Percentiles rank a stretch among this genome's conserved stretches.
These are phyloP conservation scores for Striga asiatica DNA, from an alignment of 257 asterid genomes.

Conservation along the genomic window DNA sequence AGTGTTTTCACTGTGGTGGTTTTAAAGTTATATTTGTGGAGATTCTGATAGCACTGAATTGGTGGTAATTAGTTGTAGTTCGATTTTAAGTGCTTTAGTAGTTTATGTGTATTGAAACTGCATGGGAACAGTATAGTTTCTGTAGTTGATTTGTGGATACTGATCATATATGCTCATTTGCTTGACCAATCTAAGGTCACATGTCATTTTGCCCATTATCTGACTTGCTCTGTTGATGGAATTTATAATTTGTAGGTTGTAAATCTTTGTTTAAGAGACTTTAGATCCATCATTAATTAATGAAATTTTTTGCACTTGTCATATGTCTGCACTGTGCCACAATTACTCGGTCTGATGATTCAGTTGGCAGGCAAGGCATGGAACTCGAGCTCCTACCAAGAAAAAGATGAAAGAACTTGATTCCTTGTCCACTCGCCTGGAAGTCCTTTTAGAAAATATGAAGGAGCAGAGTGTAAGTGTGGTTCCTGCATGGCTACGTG, in stretches of 20 bases:
- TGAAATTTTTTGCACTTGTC: not conserved
- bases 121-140: too few species aligned
- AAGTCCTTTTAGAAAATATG: constrained; percentile 41
- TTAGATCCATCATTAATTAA: too few species aligned
- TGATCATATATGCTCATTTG: too few species aligned
- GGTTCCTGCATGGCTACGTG: constrained; percentile 67
- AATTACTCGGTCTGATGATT: constrained; percentile 7
- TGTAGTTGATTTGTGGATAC: too few species aligned
- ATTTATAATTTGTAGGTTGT: not conserved
- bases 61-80: not conserved
- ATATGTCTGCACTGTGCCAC: not conserved
- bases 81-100: constrained; percentile 3
- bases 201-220: not conserved
- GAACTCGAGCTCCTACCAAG: constrained; percentile 95
- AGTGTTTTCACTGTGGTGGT: not conserved
- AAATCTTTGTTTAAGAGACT: not conserved
- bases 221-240: not conserved
- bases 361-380: constrained; percentile 88
- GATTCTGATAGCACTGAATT: not conserved
- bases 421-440: constrained; percentile 45
- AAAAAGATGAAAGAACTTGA: constrained; percentile 69
- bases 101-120: constrained; percentile 6
- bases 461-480: constrained; percentile 36
- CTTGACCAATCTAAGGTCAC: not conserved
- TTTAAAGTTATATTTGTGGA: constrained; percentile 1